Conservation (phyloP, 2,329 filamentous ascomycete species). For the Amauroascus niger region DNA sequence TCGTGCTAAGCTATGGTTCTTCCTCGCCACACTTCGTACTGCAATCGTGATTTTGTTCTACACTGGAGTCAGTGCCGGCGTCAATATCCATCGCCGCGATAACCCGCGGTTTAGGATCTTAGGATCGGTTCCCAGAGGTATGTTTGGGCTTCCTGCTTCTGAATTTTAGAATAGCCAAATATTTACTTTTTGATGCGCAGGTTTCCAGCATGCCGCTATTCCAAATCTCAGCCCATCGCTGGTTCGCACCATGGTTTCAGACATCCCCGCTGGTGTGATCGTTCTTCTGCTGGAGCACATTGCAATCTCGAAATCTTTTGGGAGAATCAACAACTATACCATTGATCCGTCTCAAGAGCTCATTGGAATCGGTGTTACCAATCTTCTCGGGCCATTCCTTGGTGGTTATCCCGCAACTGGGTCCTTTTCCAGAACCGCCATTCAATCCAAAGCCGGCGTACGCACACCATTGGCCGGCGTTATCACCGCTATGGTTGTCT, state of each 20-base stretch:
- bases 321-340: conserved; percentile 87
- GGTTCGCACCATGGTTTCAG: conserved; percentile 56
- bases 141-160: conserved; percentile 14
- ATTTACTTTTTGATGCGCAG: conserved; percentile 27
- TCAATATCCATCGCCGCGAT: conserved; percentile 58
- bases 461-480: conserved; percentile 83
- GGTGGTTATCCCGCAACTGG: conserved; percentile 88
- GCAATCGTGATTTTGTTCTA: conserved; percentile 87
- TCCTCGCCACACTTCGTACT: conserved; percentile 79
- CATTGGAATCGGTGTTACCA: conserved; percentile 84
- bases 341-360: conserved; percentile 95
- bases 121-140: conserved; percentile 64
- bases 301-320: conserved; percentile 93
- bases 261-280: conserved; percentile 79
- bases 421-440: conserved; percentile 91
- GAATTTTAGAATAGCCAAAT: background rate
- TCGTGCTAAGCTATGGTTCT: conserved; percentile 70
- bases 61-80: conserved; percentile 79
- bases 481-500: conserved; percentile 74
- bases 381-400: conserved; percentile 82
- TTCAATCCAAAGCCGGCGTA: conserved; percentile 94
- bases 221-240: conserved; percentile 59
- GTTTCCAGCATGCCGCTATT: conserved; percentile 69
- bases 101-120: conserved; percentile 65
- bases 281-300: conserved; percentile 97